Conservation (phyloP, 2,329 filamentous ascomycete species). For the Microthyrium microscopicum region DNA sequence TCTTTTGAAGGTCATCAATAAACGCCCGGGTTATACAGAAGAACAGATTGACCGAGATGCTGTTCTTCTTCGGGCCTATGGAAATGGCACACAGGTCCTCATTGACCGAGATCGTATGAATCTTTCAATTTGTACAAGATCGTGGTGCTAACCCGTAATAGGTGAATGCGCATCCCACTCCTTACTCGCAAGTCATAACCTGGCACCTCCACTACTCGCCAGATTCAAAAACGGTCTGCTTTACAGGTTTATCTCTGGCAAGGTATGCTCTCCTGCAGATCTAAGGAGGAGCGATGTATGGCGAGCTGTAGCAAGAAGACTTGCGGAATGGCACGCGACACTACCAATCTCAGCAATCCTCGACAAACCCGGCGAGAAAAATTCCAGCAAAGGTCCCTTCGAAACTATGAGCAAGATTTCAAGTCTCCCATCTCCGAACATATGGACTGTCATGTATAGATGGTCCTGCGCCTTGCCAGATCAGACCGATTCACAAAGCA, state of each 20-base stretch:
- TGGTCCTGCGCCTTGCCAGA: slow-evolving; percentile 80
- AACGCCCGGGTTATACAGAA: slow-evolving; percentile 49
- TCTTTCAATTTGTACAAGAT: slow-evolving; percentile 7
- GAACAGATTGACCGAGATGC: slow-evolving; percentile 71
- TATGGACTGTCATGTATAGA: slow-evolving; percentile 92
- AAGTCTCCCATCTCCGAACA: slow-evolving; percentile 57
- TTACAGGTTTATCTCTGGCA: slow-evolving; percentile 77
- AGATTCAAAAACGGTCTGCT: slow-evolving; percentile 93
- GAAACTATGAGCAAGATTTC: slow-evolving; percentile 14
- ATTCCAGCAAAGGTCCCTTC: slow-evolving; percentile 8
- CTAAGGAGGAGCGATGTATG: slow-evolving; percentile 61
- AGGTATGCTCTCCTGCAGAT: slow-evolving; percentile 64
- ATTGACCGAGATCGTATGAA: slow-evolving; percentile 81
- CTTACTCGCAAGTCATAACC: slow-evolving; percentile 62
- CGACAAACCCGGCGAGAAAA: slow-evolving; percentile 15
- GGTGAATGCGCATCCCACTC: slow-evolving; percentile 57
- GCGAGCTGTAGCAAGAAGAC: slow-evolving; percentile 62
- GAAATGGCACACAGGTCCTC: slow-evolving; percentile 80
- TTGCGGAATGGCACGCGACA: slow-evolving; percentile 85
- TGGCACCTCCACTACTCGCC: slow-evolving; percentile 76
- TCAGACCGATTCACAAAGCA: slow-evolving; percentile 49
- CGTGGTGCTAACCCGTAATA: slow-evolving; percentile 16
- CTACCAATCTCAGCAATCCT: slow-evolving; percentile 38
- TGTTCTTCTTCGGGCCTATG: slow-evolving; percentile 81
- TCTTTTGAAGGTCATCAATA: slow-evolving; percentile 61